Evolutionary conservation across 2,329 filamentous ascomycete genomes (phyloP).

Genomic region (Monilinia vaccinii-corymbosi): DNA sequence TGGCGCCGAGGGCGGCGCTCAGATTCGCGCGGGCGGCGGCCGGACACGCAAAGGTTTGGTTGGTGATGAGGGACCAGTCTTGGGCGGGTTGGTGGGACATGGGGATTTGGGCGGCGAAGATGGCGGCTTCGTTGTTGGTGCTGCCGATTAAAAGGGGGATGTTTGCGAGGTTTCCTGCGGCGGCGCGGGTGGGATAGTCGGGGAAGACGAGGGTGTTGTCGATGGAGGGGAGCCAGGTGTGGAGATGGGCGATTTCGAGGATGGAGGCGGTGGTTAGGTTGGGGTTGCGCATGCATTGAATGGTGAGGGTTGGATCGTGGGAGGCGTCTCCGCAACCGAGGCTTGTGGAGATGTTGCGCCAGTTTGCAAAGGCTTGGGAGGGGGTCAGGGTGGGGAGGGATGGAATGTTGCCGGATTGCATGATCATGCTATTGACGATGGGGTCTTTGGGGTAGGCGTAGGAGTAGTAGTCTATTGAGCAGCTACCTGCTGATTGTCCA

Average conservation of each 20-base stretch:
- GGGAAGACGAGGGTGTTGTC: constrained; percentile 25
- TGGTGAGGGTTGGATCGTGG: constrained; percentile 13
- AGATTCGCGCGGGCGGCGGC: constrained; percentile 24
- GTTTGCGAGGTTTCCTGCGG: constrained; percentile 10
- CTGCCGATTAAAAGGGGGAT: constrained; percentile 28
- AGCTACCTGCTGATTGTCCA: constrained; percentile 34
- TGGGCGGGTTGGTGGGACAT: constrained; percentile 15
- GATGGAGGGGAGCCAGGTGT: constrained; percentile 23
- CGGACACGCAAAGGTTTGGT: constrained; percentile 30
- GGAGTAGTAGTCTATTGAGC: constrained; percentile 15
- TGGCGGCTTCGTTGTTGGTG: constrained; percentile 29
- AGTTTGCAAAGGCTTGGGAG: constrained; percentile 12
- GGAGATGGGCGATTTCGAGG: constrained; percentile 9
- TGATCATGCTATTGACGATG: constrained; percentile 19
- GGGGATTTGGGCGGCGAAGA: constrained; percentile 24
- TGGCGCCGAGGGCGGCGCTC: constrained; percentile 21
- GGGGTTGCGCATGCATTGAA: constrained; percentile 25
- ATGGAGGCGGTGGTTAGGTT: constrained; percentile 16
- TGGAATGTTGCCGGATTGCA: constrained; percentile 20
- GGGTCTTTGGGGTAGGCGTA: constrained; percentile 11
- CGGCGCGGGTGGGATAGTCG: constrained; percentile 18
- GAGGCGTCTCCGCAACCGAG: constrained; percentile 26
- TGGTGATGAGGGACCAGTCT: constrained; percentile 26
- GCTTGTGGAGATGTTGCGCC: constrained; percentile 19
- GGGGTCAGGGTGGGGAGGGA: constrained; percentile 19